Percentiles rank a stretch among this genome's conserved stretches.
Evolutionary conservation across 176 grass and related monocot genomes (phyloP).

Genomic region (Chrysopogon serrulatus): DNA sequence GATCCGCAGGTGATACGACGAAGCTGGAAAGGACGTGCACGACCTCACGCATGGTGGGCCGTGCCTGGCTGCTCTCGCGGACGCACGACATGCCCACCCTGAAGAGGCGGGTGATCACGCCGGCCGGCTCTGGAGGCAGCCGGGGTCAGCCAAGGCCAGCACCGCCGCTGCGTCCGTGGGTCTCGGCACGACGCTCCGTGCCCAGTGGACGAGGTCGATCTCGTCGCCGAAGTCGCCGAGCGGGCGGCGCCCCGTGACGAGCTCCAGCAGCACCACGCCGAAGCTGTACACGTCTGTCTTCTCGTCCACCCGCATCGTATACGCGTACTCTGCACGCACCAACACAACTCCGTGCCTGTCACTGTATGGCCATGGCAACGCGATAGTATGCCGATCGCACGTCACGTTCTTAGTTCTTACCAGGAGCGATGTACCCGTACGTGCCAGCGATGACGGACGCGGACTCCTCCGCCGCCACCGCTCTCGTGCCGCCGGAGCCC

Average conservation of each 20-base stretch:
- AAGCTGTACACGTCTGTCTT: slow-evolving; percentile 61
- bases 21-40: too few species aligned
- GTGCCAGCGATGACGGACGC: slow-evolving; percentile 73
- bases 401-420: background rate
- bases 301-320: background rate
- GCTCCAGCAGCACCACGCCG: slow-evolving; percentile 70
- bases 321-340: background rate
- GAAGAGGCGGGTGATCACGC: slow-evolving; percentile 49
- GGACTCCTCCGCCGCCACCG: slow-evolving; percentile 39
- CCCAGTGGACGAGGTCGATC: slow-evolving; percentile 76
- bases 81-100: too few species aligned
- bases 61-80: too few species aligned
- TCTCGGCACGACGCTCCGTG: slow-evolving; percentile 29
- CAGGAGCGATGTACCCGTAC: slow-evolving; percentile 92
- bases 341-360: too few species aligned
- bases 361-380: too few species aligned
- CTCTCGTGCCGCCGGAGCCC: background rate
- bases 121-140: slow-evolving; percentile 25
- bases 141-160: too few species aligned
- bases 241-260: slow-evolving; percentile 32
- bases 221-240: slow-evolving; percentile 81
- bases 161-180: background rate
- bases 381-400: too few species aligned
- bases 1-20: too few species aligned
- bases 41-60: too few species aligned